Base-by-base conservation (phyloP, 139 green algal species). In the Pseudopediastrum boryanum region DNA sequence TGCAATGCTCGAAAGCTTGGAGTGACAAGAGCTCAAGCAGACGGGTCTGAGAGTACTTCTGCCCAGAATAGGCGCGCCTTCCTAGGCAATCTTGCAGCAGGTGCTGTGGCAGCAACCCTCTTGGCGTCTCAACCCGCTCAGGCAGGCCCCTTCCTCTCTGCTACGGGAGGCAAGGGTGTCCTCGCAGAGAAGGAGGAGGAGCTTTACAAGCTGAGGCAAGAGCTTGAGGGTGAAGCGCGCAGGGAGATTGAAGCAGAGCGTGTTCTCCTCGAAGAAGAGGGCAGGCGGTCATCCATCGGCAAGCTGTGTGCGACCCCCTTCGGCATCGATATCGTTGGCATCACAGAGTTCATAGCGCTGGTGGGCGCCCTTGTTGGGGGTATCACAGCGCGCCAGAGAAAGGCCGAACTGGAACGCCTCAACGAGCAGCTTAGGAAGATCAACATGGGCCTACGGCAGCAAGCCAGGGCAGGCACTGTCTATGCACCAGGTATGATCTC, bases 321-420 rank as follows among this genome's bases (percentile, higher is more conserved):
- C 88, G 95, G 95, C 54, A 84, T 99, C 1, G 95, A 99, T 66
- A 91, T 99, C 10, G 95, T 99, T 8, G 95, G 95, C 64, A 98
- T 99, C 87, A 98, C 92, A 2, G 93, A 98, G 86, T 68, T 91
- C 2, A 68, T 99, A 2, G 93, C 92, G 23, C 83, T 98, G 0
- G 89, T 94, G 19, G 92, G 94, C 4, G 94, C 94, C 36, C 72
- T 89, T 46, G 82, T 89, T 46, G 85, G 83, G 31, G 91, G 94
- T 23, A 71, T 98, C 13, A 85, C 89, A 21, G 90, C 94, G 1
- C 82, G 92, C 5, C 85, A 92, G 70, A 87, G 94, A 38, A 98
- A 98, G 88, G 78, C 87, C 23, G 94, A 98, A 85, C 39, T 97
- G 43, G 92, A 98, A 84, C 85, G 84, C 1, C 86, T 98, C 23